phyloP scores from a whole-genome alignment of 371 early-diverging fungal species.

The Neoconidiobolus thromboides region DNA sequence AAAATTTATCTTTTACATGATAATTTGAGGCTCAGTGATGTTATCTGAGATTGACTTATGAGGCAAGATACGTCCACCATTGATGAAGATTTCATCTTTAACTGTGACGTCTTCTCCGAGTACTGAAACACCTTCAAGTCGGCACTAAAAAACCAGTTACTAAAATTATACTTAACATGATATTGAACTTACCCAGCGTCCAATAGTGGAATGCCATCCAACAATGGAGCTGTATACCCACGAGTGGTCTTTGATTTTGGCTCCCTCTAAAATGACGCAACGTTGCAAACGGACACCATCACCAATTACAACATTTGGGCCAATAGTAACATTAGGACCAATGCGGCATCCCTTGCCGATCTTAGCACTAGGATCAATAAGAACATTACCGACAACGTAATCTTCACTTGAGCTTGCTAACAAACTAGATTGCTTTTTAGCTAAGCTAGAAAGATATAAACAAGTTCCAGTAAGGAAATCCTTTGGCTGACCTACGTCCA shows the following conservation, averaged over 20 bases:
- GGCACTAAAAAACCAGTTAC: conserved; percentile 15
- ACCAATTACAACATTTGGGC: conserved; percentile 82
- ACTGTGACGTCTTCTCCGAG: conserved; percentile 89
- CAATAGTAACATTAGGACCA: conserved; percentile 88
- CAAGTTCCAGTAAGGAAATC: conserved; percentile 94
- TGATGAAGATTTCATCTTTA: conserved; percentile 78
- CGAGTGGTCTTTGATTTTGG: conserved; percentile 68
- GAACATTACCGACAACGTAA: conserved; percentile 60
- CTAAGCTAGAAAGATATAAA: conserved; percentile 69
- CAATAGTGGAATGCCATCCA: conserved; percentile 91
- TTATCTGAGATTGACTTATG: conserved; percentile 75
- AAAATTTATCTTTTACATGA: conserved; percentile 44
- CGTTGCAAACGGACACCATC: conserved; percentile 85
- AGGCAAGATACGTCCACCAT: conserved; percentile 84
- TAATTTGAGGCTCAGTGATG: conserved; percentile 81
- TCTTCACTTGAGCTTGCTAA: conserved; percentile 25
- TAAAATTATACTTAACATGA: too few relatives aligned
- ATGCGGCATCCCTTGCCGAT: conserved; percentile 89
- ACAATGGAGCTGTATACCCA: conserved; percentile 85
- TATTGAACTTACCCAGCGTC: conserved; percentile 39
- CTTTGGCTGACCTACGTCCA: conserved; percentile 99
- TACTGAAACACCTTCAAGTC: conserved; percentile 82
- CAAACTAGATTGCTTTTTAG: conserved; percentile 44
- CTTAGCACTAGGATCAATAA: conserved; percentile 78
- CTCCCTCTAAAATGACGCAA: conserved; percentile 77